A percentile compares a stretch with the other conserved stretches of the same genome.
phyloP scores from a whole-genome alignment of 1,284 basidiomycete genomes.

The Sporisorium scitamineum region DNA sequence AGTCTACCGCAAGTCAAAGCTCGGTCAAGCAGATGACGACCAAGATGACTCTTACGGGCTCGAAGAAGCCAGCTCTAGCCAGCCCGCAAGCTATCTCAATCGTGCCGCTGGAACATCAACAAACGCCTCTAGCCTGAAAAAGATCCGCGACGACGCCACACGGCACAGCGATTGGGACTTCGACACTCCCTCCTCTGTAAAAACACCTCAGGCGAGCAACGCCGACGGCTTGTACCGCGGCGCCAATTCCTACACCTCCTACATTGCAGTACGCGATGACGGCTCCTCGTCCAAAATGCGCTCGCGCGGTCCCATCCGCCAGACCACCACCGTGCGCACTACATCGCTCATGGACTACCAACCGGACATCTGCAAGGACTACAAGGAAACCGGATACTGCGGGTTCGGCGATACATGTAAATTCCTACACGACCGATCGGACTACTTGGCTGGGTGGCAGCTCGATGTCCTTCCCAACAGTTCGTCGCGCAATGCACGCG shows the following conservation, averaged over 20 bases:
- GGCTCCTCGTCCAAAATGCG: constrained; percentile 87
- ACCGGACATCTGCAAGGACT: constrained; percentile 99
- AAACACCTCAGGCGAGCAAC: constrained; percentile 30
- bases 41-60: constrained; percentile 6
- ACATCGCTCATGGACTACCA: constrained; percentile 98
- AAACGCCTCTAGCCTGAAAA: constrained; percentile 16
- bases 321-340: constrained; percentile 83
- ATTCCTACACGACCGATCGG: constrained; percentile 73
- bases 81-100: not conserved
- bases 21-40: constrained; percentile 15
- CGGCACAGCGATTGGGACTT: constrained; percentile 71
- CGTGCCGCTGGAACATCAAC: not conserved
- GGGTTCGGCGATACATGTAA: constrained; percentile 99
- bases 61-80: not conserved
- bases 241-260: constrained; percentile 82
- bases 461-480: constrained; percentile 72
- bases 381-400: constrained; percentile 99
- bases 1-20: constrained; percentile 22
- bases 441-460: constrained; percentile 97
- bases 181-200: constrained; percentile 40
- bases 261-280: constrained; percentile 76
- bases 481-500: constrained; percentile 5
- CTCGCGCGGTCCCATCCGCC: constrained; percentile 70
- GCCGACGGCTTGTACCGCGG: constrained; percentile 92
- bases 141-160: constrained; percentile 70